phyloP scores from a whole-genome alignment of 2,329 filamentous ascomycete genomes.

The Apiospora malaysiana region DNA sequence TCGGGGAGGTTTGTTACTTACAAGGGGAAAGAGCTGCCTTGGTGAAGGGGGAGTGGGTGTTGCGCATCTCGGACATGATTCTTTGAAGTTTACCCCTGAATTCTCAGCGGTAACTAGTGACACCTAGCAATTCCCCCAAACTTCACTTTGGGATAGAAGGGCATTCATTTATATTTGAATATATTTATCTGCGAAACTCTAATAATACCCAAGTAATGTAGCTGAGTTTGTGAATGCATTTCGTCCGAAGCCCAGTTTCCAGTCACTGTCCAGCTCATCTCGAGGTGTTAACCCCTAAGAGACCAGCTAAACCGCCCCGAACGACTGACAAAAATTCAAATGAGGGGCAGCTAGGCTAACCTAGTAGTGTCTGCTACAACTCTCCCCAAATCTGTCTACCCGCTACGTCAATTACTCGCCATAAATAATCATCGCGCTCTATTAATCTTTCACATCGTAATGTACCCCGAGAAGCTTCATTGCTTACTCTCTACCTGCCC shows the following conservation, averaged over 20 bases:
- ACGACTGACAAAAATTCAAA: neutral
- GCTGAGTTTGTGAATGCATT: neutral
- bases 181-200: neutral
- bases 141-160: too few species aligned
- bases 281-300: too few species aligned
- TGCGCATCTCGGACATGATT: neutral
- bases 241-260: neutral
- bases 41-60: neutral
- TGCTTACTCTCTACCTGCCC: neutral
- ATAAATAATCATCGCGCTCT: neutral
- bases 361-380: neutral
- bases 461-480: neutral
- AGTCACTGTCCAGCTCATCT: neutral
- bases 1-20: conserved; percentile 42
- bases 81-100: neutral
- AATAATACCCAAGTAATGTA: neutral
- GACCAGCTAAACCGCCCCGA: neutral
- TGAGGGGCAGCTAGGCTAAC: neutral
- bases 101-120: neutral
- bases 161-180: too few species aligned
- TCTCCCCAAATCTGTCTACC: neutral
- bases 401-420: too few species aligned
- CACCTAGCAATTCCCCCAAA: neutral
- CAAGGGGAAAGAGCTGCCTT: conserved; percentile 2
- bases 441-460: neutral